These are phyloP conservation scores for Nectriaceae sp. DNA, from an alignment of 2,329 filamentous ascomycete species.

Conservation along the genomic window DNA sequence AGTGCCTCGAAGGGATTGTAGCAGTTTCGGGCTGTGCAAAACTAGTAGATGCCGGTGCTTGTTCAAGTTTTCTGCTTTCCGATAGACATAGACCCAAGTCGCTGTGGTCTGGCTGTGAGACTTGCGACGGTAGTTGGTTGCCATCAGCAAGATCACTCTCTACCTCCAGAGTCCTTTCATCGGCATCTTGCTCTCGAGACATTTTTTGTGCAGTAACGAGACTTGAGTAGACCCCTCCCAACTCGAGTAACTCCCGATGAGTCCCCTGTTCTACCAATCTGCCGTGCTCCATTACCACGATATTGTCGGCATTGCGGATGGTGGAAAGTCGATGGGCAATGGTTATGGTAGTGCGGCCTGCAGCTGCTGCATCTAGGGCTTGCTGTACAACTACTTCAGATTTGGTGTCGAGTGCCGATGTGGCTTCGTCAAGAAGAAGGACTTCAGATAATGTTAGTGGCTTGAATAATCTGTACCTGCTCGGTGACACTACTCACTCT, in stretches of 20 bases:
- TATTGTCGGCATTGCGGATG: conserved; percentile 61
- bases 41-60: not conserved
- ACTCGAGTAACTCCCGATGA: conserved; percentile 50
- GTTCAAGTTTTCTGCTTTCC: not conserved
- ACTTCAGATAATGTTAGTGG: conserved; percentile 1
- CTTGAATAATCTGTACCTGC: not conserved
- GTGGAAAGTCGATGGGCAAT: conserved; percentile 62
- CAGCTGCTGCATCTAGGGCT: conserved; percentile 49
- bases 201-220: conserved; percentile 14
- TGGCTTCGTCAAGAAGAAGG: conserved; percentile 18
- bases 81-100: not conserved
- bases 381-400: conserved; percentile 45
- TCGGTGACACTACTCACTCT: conserved; percentile 3
- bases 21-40: not conserved
- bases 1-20: not conserved
- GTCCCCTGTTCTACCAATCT: conserved; percentile 58
- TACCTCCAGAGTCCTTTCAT: not conserved
- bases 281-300: conserved; percentile 58
- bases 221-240: conserved; percentile 5
- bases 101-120: not conserved
- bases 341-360: conserved; percentile 58
- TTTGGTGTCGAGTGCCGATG: conserved; percentile 13
- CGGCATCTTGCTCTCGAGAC: not conserved
- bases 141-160: not conserved
- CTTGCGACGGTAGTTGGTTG: no score